A percentile compares a stretch with the other conserved stretches of the same genome.
Conservation (phyloP, 352 stramenopile genomes). For the Pythium rhizo-oryzae region DNA sequence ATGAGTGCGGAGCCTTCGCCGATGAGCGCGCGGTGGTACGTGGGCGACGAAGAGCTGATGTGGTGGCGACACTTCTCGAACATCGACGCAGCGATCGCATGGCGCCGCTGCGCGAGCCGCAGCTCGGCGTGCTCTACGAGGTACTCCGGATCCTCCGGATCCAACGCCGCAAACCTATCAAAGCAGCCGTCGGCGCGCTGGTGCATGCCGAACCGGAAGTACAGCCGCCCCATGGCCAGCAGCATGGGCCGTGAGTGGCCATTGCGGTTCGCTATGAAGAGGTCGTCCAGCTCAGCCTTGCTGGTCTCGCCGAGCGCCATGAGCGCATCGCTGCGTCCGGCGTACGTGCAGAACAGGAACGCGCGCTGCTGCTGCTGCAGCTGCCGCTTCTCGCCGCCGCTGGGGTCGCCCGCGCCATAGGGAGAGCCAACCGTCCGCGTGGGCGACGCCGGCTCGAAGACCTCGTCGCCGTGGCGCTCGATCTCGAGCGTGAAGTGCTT, state of each 20-base stretch:
- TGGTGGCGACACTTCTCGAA: conserved; percentile 42
- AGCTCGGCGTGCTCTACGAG: conserved; percentile 53
- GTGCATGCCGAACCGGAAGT: conserved; percentile 55
- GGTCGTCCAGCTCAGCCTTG: conserved; percentile 40
- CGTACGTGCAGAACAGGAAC: conserved; percentile 48
- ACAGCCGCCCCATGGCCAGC: conserved; percentile 56
- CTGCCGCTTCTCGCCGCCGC: not conserved
- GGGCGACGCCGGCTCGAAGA: not conserved
- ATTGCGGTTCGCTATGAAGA: conserved; percentile 45
- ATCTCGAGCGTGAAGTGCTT: conserved; percentile 51
- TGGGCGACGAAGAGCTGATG: conserved; percentile 30
- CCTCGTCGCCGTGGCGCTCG: conserved; percentile 28
- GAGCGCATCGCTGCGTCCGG: conserved; percentile 46
- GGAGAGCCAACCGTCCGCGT: too few species aligned
- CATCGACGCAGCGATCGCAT: conserved; percentile 33
- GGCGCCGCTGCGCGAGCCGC: conserved; percentile 48
- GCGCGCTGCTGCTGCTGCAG: conserved; percentile 30
- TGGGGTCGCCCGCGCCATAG: too few species aligned
- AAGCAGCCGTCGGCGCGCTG: conserved; percentile 53
- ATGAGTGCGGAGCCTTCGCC: conserved; percentile 46
- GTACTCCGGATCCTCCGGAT: conserved; percentile 43
- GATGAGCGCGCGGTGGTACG: conserved; percentile 50
- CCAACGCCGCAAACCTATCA: conserved; percentile 36
- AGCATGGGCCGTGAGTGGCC: conserved; percentile 33
- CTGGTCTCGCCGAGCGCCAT: conserved; percentile 25